Evolutionary conservation across 2,329 filamentous ascomycete genomes (phyloP).

Genomic region (Diaporthe nobilis): DNA sequence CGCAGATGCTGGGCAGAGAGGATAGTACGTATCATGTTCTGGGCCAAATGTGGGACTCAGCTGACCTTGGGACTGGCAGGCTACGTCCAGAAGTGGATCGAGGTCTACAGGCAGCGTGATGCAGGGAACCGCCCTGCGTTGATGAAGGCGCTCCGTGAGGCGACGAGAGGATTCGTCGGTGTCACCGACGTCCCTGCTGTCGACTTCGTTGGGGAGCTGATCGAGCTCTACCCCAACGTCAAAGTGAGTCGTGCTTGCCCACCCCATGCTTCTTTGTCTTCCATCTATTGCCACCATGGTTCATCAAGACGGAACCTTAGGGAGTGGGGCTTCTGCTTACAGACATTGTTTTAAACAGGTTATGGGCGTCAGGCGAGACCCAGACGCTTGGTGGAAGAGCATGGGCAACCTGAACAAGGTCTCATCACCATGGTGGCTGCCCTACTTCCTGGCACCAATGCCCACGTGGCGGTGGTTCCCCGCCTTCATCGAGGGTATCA

Average conservation of each 20-base stretch:
- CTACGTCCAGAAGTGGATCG: constrained; percentile 25
- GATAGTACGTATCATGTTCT: background rate
- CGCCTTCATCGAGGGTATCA: background rate
- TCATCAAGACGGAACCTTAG: accelerated
- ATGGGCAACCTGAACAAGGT: constrained; percentile 40
- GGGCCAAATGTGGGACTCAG: background rate
- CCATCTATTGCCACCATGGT: background rate
- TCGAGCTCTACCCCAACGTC: constrained; percentile 60
- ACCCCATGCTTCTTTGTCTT: too few species aligned
- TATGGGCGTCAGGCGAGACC: constrained; percentile 53
- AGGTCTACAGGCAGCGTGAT: constrained; percentile 22
- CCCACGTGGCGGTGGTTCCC: constrained; percentile 20
- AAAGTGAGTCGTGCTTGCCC: constrained; percentile 44
- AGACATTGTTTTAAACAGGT: constrained; percentile 40
- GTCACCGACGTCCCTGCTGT: constrained; percentile 57
- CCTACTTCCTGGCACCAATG: background rate
- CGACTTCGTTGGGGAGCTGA: constrained; percentile 57
- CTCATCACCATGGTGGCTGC: constrained; percentile 11
- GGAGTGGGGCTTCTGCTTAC: background rate
- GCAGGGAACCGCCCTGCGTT: constrained; percentile 12
- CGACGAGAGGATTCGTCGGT: constrained; percentile 56
- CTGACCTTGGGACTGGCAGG: background rate
- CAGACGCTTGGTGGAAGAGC: constrained; percentile 50
- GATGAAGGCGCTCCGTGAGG: constrained; percentile 46
- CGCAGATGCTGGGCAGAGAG: constrained; percentile 25